Evolutionary conservation across 371 early-diverging fungal genomes (phyloP).

Genomic region (Dinochytrium kinnereticum): DNA sequence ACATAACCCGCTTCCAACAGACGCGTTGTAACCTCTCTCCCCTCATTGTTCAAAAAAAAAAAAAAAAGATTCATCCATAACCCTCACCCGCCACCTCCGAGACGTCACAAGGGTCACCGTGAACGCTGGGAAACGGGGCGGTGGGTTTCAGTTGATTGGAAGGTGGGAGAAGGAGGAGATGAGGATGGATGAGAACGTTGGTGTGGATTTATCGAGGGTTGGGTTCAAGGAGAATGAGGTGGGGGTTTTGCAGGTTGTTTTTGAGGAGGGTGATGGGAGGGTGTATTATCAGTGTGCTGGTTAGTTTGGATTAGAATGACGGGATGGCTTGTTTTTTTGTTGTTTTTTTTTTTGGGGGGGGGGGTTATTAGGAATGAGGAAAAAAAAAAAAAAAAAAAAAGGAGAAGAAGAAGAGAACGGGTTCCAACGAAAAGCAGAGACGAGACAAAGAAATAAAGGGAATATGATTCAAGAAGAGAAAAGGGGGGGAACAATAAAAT

Average conservation of each 20-base stretch:
- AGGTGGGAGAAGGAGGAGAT: not conserved
- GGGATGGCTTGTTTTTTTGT: too few species aligned
- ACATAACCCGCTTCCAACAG: not conserved
- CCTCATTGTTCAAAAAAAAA: conserved; percentile 13
- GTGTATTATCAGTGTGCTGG: not conserved
- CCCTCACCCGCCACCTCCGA: conserved; percentile 14
- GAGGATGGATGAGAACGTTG: not conserved
- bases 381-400: not conserved
- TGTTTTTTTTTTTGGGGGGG: not conserved
- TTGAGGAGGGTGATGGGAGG: not conserved
- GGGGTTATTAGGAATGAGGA: not conserved
- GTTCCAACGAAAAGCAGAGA: too few species aligned
- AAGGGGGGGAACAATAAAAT: too few species aligned
- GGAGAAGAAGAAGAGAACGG: not conserved
- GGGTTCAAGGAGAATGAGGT: conserved; percentile 53
- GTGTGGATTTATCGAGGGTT: conserved; percentile 9
- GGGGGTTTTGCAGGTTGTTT: conserved; percentile 1
- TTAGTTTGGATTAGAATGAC: not conserved
- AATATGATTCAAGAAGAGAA: too few species aligned
- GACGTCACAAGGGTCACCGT: conserved; percentile 41
- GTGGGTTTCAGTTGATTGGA: conserved; percentile 33
- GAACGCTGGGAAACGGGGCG: conserved; percentile 32
- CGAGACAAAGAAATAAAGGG: too few species aligned
- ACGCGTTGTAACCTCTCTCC: not conserved
- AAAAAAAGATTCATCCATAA: conserved; percentile 4